Evolutionary conservation across 495 filamentous ascomycete genomes (phyloP), one percentile per base, ranked within the genome.

Genomic region (Hyaloscypha bicolor): DNA sequence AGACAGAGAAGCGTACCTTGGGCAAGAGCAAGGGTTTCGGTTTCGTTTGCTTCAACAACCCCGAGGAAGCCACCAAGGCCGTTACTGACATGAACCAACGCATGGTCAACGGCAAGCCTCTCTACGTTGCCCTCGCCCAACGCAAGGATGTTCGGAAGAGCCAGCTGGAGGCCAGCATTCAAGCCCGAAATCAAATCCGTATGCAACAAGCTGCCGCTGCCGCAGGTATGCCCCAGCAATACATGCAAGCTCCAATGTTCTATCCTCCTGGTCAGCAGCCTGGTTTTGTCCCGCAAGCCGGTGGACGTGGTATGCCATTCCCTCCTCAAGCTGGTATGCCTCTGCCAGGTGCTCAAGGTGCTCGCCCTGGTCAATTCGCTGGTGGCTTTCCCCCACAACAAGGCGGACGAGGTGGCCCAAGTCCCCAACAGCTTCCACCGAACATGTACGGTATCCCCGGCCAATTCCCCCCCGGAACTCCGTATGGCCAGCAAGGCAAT

Each of bases 1-100:
- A 91, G 83, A 75, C 82, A 73, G 81, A 86, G 63, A 93, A 94
- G 81, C 91, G 89, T 80, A 81, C 85, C 63, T 83, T 96, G 33
- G 95, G 95, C 70, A 98, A 98, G 91, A 96, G 93, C 88, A 98
- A 97, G 84, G 95, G 95, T 73, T 99, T 99, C 76, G 96, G 95
- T 72, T 99, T 99, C 79, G 96, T 99, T 72, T 99, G 95, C 91
- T 99, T 99, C 85, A 93, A 88, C 85, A 97, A 95, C 85, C 93
- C 96, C 57, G 96, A 98, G 70, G 95, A 99, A 80, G 96, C 95
- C 71, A 97, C 93, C 80, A 98, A 98, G 87, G 95, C 95, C 72
- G 94, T 98, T 63, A 92, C 93, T 63, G 96, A 98, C 78, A 97
- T 97, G 91, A 98, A 98, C 84, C 94, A 97, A 84, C 91, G 93